Evolutionary conservation across 192 early-diverging fungal species (phyloP), one percentile per base, ranked within the genome.

Genomic region (Coemansia sp.): DNA sequence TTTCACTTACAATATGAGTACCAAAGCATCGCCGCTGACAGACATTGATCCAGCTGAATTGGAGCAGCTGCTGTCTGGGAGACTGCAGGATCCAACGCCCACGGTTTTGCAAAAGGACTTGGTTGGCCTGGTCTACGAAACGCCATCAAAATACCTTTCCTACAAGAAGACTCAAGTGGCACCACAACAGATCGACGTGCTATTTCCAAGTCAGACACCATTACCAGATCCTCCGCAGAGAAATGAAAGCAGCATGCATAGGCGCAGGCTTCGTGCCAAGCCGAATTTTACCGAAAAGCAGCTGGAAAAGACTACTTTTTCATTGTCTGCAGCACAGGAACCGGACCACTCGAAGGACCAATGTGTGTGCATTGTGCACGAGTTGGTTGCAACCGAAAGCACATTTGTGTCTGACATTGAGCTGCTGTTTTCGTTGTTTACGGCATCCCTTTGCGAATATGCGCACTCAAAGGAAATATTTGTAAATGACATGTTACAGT

Each of bases 401-500:
- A 71, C 67, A 10, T 87, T 83, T 52, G 82, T 87, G 41, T 68
- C 72, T 32, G 86, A 87, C 61, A 56, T 87, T 26, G 80, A 85
- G 39, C 59, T 79, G 19, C 66, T 87, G 13, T 62, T 77, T 3
- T 67, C 81, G 10, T 84, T 78, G 49, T 71, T 82, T 47, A 65
- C 69, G 4, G 68, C 62, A 16, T 68, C 71, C 12, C 67, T 82
- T 19, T 69, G 74, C 61, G 58, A 76, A 41, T 66, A 68, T 52
- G 68, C 68, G 18, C 51, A 48, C 15, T 56, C 65, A 13, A 61
- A 61, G 65, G 40, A 60, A 16, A 9, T 62, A 37, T 71, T 65
- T 61, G 46, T 68, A 22, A 70, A 76, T 16, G 56, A 63, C 21
- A 71, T 76, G 62, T 54, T 75, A 16, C 64, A 63, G n/a, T 68